Base-by-base conservation (phyloP, 192 early-diverging fungal species). In the Backusella liffmaniae region DNA sequence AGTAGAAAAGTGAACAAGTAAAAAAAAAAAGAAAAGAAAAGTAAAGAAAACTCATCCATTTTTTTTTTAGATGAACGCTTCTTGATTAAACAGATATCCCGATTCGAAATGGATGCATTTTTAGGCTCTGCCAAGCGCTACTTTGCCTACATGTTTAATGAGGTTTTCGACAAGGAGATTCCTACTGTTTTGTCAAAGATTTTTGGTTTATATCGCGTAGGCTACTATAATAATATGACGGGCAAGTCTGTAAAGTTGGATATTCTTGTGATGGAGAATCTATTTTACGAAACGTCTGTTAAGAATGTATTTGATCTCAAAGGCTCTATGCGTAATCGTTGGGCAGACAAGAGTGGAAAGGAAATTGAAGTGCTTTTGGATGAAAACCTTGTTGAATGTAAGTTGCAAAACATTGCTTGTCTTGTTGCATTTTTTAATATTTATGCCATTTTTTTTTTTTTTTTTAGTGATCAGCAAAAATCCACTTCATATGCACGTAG, bases 191-290 rank as follows among this genome's bases (percentile, higher is more conserved):
- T 97, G 32, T 91, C 92, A 78, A 97, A 96, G 72, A 94, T 96
- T 39, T 94, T 95, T 86, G 96, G 96, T 7, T 91, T 98, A 73
- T 98, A 97, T 76, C 89, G 93, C 26, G 91, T 98, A 15, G 92
- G 94, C 0, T 96, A 87, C 78, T 96, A 93, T 69, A 96, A 95
- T 74, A 86, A 91, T 12, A 84, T 90, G 0, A 90, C 91, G 0
- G 92, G 95, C 26, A 91, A 92, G 72, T 88, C 85, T 26, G 88
- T 92, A 77, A 92, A 93, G 53, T 91, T 98, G 90, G 94, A 96
- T 83, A 90, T 97, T 15, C 82, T 97, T 21, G 92, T 98, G 5
- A 97, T 97, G 97, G 97, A 98, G 78, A 98, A 98, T 72, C 77
- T 98, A 34, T 98, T 96, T 77, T 97, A 93, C 72, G 88, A 96